These are phyloP conservation scores for Pedinophyceae sp. DNA, from an alignment of 139 green algal genomes.

Conservation along the genomic window DNA sequence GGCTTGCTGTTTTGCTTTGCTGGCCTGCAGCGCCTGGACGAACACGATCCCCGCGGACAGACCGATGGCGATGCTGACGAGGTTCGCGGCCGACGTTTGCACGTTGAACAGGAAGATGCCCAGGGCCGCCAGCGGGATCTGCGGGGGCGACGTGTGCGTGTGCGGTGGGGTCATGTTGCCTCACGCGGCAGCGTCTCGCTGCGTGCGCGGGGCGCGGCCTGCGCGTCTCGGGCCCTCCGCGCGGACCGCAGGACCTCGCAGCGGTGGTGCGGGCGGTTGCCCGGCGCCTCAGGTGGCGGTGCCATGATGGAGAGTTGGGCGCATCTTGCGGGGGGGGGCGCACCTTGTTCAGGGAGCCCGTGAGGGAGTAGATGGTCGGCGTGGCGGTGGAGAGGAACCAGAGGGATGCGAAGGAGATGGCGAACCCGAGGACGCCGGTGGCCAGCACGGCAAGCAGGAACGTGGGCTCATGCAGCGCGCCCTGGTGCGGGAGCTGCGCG, in stretches of 20 bases:
- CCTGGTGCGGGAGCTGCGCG: conserved; percentile 16
- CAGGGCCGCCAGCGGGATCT: conserved; percentile 64
- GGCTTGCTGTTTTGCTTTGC: too few species aligned
- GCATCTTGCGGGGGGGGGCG: too few species aligned
- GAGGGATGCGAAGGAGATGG: conserved; percentile 63
- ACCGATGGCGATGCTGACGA: conserved; percentile 59
- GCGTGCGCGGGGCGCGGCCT: too few species aligned
- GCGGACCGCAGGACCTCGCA: too few species aligned
- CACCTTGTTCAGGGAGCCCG: conserved; percentile 85
- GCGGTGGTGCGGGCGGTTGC: too few species aligned
- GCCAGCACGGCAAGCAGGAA: background rate
- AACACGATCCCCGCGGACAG: conserved; percentile 20
- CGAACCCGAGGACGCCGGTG: conserved; percentile 31
- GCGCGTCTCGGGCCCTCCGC: too few species aligned
- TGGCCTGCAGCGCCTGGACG: too few species aligned
- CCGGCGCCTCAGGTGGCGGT: too few species aligned
- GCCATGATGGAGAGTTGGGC: too few species aligned
- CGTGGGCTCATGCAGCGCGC: conserved; percentile 16
- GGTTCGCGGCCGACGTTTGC: conserved; percentile 50
- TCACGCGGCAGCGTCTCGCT: too few species aligned
- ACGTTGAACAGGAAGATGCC: conserved; percentile 66
- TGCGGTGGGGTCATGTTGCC: too few species aligned
- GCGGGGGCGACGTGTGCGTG: too few species aligned
- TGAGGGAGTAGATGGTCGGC: conserved; percentile 74
- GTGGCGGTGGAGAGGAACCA: conserved; percentile 87